Evolutionary conservation across 2,329 filamentous ascomycete genomes (phyloP), one percentile per base, ranked within the genome.

Genomic region (Aspergillus quadrilineatus): DNA sequence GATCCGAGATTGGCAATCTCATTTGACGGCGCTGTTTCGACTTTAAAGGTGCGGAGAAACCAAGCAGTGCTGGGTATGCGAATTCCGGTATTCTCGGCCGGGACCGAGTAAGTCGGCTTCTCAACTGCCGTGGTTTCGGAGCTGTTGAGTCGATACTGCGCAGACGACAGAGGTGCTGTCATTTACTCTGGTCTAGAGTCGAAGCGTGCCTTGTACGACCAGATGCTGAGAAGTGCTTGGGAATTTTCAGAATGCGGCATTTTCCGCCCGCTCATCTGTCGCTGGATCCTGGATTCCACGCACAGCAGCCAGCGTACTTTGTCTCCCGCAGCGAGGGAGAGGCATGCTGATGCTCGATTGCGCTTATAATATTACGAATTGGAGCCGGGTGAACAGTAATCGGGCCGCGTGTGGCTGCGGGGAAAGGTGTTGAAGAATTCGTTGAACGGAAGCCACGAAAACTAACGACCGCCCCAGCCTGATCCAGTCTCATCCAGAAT

Each of bases 401-500:
- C 61, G 55, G 54, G 57, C 53, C 58, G 58, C 50, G 53, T 49
- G 48, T 37, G 22, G 30, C 58, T 62, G 60, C 61, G 60, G 61
- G 56, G 61, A 61, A 59, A 41, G 34, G 17, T 39, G 50, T 47
- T 48, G 50, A 52, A 48, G 47, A 48, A 48, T 30, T 49, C 28
- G 37, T 42, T 48, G 44, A 36, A 28, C 26, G 26, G 26, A 28
- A 28, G 39, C n/a, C 26, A 48, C 36, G 51, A 48, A 53, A 53
- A 53, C 50, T 28, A 37, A 39, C 47, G n/a, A 15, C 44, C 22
- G 30, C 42, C 47, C 53, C 50, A 45, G 50, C 50, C 50, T 22
- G 48, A 57, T 64, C 63, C 60, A 62, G 50, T 53, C 50, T 28
- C 50, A 57, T 64, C 63, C 60, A 62, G 63, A 65, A 65, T 60